Percentiles rank a stretch among this genome's conserved stretches.
Conservation (phyloP, 371 early-diverging fungal species). For the Catenaria anguillulae region DNA sequence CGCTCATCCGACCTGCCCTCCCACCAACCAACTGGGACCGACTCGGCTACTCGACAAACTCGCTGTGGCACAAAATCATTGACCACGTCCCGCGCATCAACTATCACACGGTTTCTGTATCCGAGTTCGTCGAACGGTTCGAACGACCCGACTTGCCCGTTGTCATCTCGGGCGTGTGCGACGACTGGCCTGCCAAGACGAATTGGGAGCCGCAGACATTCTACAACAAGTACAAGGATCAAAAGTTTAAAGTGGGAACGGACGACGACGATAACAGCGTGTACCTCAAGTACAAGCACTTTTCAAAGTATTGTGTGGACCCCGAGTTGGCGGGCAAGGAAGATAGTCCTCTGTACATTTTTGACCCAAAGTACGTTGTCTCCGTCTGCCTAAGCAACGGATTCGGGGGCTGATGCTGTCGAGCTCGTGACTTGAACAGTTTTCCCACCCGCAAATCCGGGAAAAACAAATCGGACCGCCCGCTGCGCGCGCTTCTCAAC, state of each 20-base stretch:
- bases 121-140: slow-evolving; percentile 41
- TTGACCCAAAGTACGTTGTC: slow-evolving; percentile 45
- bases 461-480: not conserved
- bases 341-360: slow-evolving; percentile 71
- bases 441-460: slow-evolving; percentile 8
- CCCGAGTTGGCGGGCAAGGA: slow-evolving; percentile 37
- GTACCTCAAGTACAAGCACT: slow-evolving; percentile 56
- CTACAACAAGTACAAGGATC: slow-evolving; percentile 31
- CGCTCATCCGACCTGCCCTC: too few relatives aligned
- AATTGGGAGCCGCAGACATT: slow-evolving; percentile 48
- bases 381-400: too few relatives aligned
- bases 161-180: slow-evolving; percentile 41
- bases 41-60: too few relatives aligned
- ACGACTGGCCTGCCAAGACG: slow-evolving; percentile 40
- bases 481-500: slow-evolving; percentile 26
- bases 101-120: slow-evolving; percentile 16
- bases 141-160: slow-evolving; percentile 44
- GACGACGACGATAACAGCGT: slow-evolving; percentile 61
- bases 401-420: too few relatives aligned
- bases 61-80: not conserved
- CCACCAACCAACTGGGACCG: too few relatives aligned
- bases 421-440: too few relatives aligned
- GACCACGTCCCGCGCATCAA: slow-evolving; percentile 15
- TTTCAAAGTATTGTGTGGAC: slow-evolving; percentile 36
- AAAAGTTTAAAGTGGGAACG: slow-evolving; percentile 63